Conservation (phyloP, 2,329 filamentous ascomycete species). For the Paraconiothyrium sp. region DNA sequence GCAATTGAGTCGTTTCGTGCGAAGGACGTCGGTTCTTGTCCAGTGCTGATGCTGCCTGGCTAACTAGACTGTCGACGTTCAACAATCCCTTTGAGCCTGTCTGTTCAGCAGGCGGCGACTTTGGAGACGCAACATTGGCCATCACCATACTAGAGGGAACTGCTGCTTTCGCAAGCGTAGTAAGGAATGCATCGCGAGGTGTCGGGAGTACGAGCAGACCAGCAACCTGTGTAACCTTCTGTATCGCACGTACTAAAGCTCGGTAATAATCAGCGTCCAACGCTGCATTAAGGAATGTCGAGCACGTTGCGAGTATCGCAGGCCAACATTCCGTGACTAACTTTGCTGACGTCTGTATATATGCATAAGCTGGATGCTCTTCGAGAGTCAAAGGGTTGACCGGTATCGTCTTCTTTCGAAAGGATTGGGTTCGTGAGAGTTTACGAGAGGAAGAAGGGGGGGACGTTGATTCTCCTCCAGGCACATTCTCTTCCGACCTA, state of each 20-base stretch:
- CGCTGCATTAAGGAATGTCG: conserved; percentile 91
- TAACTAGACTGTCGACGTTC: conserved; percentile 76
- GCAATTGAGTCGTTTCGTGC: conserved; percentile 53
- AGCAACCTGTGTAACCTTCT: conserved; percentile 94
- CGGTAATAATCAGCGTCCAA: conserved; percentile 96
- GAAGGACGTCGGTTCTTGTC: conserved; percentile 70
- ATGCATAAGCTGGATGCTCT: conserved; percentile 74
- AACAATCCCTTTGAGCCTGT: conserved; percentile 73
- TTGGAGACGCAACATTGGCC: conserved; percentile 48
- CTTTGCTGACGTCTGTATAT: conserved; percentile 79
- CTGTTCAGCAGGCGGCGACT: conserved; percentile 59
- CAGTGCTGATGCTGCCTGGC: conserved; percentile 62
- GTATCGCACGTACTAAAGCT: conserved; percentile 87
- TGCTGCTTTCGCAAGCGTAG: conserved; percentile 90
- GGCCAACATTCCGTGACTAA: conserved; percentile 96
- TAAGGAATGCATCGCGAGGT: conserved; percentile 92
- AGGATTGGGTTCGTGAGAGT: conserved; percentile 72
- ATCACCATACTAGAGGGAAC: conserved; percentile 78
- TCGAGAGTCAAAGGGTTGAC: conserved; percentile 83
- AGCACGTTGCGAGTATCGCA: conserved; percentile 91
- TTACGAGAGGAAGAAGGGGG: conserved; percentile 26
- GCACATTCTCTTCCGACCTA: conserved; percentile 50
- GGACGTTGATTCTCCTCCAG: conserved; percentile 38
- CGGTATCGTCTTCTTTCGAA: conserved; percentile 79
- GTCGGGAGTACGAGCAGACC: conserved; percentile 85